Percentiles rank a stretch among this genome's conserved stretches.
Conservation (phyloP, 192 early-diverging fungal species). For the Podila epicladia region DNA sequence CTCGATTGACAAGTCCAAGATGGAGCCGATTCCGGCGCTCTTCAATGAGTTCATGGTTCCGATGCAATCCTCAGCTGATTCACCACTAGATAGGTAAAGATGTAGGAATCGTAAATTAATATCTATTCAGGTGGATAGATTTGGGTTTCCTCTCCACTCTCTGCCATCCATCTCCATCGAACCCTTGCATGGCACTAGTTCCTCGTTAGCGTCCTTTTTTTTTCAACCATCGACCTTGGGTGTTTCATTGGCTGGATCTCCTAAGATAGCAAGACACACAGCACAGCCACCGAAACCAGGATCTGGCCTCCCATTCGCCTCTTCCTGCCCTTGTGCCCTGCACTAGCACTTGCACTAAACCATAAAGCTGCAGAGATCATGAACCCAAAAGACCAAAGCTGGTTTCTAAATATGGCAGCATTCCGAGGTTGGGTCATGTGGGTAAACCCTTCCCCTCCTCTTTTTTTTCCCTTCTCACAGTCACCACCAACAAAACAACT, state of each 20-base stretch:
- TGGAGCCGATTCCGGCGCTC: conserved; percentile 74
- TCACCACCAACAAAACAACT: no score
- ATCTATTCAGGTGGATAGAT: background rate
- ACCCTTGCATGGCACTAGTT: background rate
- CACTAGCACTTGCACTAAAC: background rate
- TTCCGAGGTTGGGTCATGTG: background rate
- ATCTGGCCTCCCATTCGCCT: background rate
- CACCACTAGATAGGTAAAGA: conserved; percentile 74
- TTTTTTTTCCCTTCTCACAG: no score
- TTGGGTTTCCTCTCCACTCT: background rate
- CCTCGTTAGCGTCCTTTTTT: background rate
- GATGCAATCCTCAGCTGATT: conserved; percentile 83
- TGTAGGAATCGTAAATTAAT: background rate
- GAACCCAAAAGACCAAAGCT: background rate
- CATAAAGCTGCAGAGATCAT: background rate
- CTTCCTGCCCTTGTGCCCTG: no score
- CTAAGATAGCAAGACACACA: background rate
- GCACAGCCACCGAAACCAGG: background rate
- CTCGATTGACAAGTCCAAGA: conserved; percentile 90
- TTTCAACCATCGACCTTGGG: background rate
- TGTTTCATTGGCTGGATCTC: background rate
- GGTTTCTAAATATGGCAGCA: background rate
- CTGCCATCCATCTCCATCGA: background rate
- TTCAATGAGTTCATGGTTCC: conserved; percentile 78
- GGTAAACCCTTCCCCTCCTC: background rate